Evolutionary conservation across 1,139 yeast genomes (phyloP), one percentile per base, ranked within the genome.

Genomic region (Yamadazyma dendronema): DNA sequence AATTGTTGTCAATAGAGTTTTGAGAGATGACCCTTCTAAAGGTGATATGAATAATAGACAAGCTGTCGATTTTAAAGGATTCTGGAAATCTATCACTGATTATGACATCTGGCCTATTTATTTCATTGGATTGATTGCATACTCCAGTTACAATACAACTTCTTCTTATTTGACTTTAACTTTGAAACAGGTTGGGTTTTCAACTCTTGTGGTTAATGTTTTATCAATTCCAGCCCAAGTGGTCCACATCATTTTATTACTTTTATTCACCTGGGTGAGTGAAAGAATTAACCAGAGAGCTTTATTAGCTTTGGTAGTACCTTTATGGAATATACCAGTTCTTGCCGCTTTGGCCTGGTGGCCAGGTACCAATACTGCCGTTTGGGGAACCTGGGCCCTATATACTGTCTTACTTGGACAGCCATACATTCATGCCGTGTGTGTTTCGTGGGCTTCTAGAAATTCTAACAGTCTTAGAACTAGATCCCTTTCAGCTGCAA

Each of bases 11-110:
- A 81, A 81, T 48, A 67, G 80, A 41, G 66, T 82, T 2, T 61
- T 82, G 37, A 59, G 87, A 48, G 86, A 81, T 53, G 89, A 82
- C 49, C 87, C 88, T 5, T 60, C 75, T 1, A 81, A 81, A 56
- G 85, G 86, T 13, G 82, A 78, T 44, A 79, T 80, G 84, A 68
- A 79, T 51, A 81, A 81, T 52, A 67, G 84, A 52, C 78, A 80
- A 48, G 77, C 79, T 1, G 61, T 81, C 10, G 55, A 67, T 4
- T 56, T 61, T 23, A 62, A 49, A 37, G 65, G 65, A 35, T 53
- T 79, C 25, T 49, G 62, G 49, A 54, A 56, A 30, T 61, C 80
- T 4, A 41, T 79, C 9, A 35, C 49, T 8, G 87, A 82, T 54
- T 76, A 68, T 47, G 80, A 81, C 52, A 49, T 79, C 37, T 72